Evolutionary conservation across 1,284 basidiomycete genomes (phyloP), one percentile per base, ranked within the genome.

Genomic region (Exobasidium rhododendri): DNA sequence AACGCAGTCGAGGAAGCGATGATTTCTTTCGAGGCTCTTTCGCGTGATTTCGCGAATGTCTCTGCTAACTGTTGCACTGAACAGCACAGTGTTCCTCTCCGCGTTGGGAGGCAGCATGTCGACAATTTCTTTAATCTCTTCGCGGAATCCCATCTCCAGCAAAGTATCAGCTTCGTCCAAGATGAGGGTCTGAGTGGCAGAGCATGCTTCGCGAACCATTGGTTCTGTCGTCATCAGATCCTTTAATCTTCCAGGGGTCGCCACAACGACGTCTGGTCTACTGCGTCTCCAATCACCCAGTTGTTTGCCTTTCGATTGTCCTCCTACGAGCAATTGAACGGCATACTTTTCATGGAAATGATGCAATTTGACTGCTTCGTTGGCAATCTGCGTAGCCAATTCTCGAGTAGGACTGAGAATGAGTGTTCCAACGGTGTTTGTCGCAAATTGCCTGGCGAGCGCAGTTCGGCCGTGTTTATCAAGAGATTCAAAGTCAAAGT

Each of bases 151-250:
- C 89, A 97, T 91, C 69, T 97, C 93, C 46, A 98, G 84, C 13
- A 97, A 84, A 0, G 91, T 94, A 80, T 98, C 96, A 10, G 93
- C 93, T 81, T 97, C 94, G 77, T 98, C 94, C 58, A 98, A 43
- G 64, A 97, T 84, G 61, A 97, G 84, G 87, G 91, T 73, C 65
- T 89, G 87, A 30, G 83, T 84, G 0, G 67, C 67, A 0, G 61
- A 56, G 52, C 75, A 58, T 17, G 77, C 73, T 24, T 70, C 68
- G 5, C 65, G 62, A 28, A 76, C 64, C 58, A 71, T 65, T 22
- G 56, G 60, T 43, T 64, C 65, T 20, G 74, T 69, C 60, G 85
- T 81, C 55, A 97, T 79, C 54, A 96, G 75, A 80, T 97, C 94
- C 64, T 87, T 84, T 61, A 97, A 81, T 52, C 96, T 86, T 47